Base-by-base conservation (phyloP, 441 rosid genomes). In the Lepidium campestre region DNA sequence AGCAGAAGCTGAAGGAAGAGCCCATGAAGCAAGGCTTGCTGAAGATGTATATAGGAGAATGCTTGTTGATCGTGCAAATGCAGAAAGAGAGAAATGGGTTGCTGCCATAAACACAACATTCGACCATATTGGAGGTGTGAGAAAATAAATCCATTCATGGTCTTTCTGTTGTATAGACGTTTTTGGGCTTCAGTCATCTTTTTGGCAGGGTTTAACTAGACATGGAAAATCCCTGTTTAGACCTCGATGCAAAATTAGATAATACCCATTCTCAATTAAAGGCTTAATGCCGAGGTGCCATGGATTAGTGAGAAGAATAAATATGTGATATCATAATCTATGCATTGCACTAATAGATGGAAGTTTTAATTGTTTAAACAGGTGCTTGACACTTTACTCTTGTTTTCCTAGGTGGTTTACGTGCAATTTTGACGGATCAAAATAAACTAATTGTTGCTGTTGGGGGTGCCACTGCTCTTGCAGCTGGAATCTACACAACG, bases 1-100 rank as follows among this genome's bases (percentile, higher is more conserved):
- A 78, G 98, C 98, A 19, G 98, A 94, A 76, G 99, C 97, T 25
- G 98, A 91, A 82, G 99, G 96, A 72, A 85, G 99, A 80, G 98
- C 96, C 45, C 98, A 91, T 72, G 99, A 94, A 72, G 94, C 93
- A 41, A 94, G 88, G 80, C 86, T 94, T 52, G 87, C 97, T 68
- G 99, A 94, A 79, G 99, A 94, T 50, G 93, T 91, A 23, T 89
- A 94, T 70, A 81, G 98, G 71, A 78, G 97, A 76, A 85, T 94
- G 31, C 86, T 94, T 40, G 42, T 89, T 44, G 99, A 94, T 79
- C 96, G 94, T 68, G 97, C 98, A 44, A 89, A 88, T 79, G 99
- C 97, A 62, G 99, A 94, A 80, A 78, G 96, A 70, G 99, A 94
- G 79, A 94, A 94, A 81, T 89, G 96, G 98, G 80, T 94, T 77